phyloP scores from a whole-genome alignment of 2,329 filamentous ascomycete species.

The Colletotrichum sansevieriae region DNA sequence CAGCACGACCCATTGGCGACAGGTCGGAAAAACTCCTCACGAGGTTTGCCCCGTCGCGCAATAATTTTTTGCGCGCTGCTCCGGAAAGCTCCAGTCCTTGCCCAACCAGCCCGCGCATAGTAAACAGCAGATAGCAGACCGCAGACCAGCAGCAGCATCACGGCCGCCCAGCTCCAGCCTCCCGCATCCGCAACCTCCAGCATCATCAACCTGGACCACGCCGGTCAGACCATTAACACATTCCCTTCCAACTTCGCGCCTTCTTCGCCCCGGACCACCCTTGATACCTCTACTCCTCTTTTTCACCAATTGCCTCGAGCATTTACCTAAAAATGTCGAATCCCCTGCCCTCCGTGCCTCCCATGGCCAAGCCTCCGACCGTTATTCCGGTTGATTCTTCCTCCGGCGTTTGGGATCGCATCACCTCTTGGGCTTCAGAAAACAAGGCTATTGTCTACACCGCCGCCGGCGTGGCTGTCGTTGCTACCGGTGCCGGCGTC shows the following conservation, averaged over 20 bases:
- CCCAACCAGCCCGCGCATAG: constrained; percentile 30
- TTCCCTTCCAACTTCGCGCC: constrained; percentile 22
- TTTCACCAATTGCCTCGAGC: constrained; percentile 43
- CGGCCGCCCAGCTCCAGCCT: constrained; percentile 29
- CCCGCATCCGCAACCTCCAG: constrained; percentile 48
- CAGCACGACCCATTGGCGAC: constrained; percentile 15
- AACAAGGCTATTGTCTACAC: constrained; percentile 97
- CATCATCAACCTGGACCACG: constrained; percentile 47
- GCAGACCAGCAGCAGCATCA: constrained; percentile 22
- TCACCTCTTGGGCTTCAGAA: constrained; percentile 92
- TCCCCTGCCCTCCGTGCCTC: constrained; percentile 63
- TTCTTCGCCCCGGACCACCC: constrained; percentile 11
- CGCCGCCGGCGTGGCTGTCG: constrained; percentile 92
- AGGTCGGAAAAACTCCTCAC: constrained; percentile 40
- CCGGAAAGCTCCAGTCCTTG: constrained; percentile 29
- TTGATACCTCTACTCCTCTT: constrained; percentile 44
- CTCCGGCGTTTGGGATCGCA: constrained; percentile 86
- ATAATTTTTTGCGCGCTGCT: constrained; percentile 42
- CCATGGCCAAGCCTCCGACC: constrained; percentile 54
- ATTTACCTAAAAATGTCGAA: constrained; percentile 56
- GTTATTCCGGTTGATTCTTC: constrained; percentile 67
- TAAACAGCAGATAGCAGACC: constrained; percentile 22
- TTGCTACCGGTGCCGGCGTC: constrained; percentile 90
- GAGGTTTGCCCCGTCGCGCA: constrained; percentile 41
- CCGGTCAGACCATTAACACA: constrained; percentile 37